Evolutionary conservation across 148 eudicot species (phyloP), one percentile per base, ranked within the genome.

Genomic region (Euryodendron excelsum): DNA sequence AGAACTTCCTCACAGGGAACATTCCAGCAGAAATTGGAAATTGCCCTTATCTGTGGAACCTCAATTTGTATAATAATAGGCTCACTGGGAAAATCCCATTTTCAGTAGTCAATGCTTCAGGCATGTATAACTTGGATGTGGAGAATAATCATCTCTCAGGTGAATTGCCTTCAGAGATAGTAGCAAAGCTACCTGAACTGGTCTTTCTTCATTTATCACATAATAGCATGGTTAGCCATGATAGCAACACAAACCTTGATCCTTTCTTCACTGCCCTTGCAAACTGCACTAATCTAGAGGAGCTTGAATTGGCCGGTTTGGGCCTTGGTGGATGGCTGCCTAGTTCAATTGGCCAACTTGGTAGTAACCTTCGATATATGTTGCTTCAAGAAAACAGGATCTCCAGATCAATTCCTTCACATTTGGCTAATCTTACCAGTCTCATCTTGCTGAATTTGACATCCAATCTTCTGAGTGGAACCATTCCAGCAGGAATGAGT

Each of bases 271-370:
- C n/a, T n/a, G n/a, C n/a, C n/a, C 75, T 82, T 48, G 64, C 70
- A 14, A 85, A 85, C 59, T 64, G 79, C 70, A 68, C 79, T 4
- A 37, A 0, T 45, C 36, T 82, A 14, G 7, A n/a, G 21, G 84
- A 80, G 78, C 77, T 85, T 58, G 83, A 82, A 74, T 33, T 85
- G 81, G 79, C 81, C 6, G 88, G 83, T 23, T 37, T 78, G 69
- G 77, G 73, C 39, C 83, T 85, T 21, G 88, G 88, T 45, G 85
- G 85, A 17, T 58, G 10, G 1, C 45, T 85, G 33, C 83, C 83
- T 5, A 62, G 47, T 69, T 77, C 83, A 36, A 73, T 82, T 33
- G 80, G 84, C 21, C 63, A 18, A 39, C 73, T 84, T 15, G 21
- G 79, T 44, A 25, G 12, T 15, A 0, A 62, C 15, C 61, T 82